Conservation (phyloP, 2,329 filamentous ascomycete species). For the Paecilomyces variotii region DNA sequence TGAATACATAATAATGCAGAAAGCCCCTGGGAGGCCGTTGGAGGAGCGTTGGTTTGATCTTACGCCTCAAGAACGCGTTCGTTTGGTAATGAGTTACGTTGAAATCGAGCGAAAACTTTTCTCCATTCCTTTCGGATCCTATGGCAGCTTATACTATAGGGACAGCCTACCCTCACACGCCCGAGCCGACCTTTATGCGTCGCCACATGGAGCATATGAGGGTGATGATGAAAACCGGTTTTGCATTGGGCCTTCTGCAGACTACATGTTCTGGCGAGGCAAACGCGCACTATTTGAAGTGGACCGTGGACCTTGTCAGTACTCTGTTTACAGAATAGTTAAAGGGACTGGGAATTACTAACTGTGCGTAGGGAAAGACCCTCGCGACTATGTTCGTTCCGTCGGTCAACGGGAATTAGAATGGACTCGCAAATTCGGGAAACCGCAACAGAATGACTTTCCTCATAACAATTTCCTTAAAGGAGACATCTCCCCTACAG, state of each 20-base stretch:
- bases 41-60: constrained; percentile 13
- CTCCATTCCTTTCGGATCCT: constrained; percentile 9
- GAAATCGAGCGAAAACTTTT: constrained; percentile 14
- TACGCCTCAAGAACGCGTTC: constrained; percentile 10
- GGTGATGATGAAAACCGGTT: constrained; percentile 9
- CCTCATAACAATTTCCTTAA: constrained; percentile 5
- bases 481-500: not conserved
- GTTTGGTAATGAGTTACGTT: constrained; percentile 11
- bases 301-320: constrained; percentile 9
- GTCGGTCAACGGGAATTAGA: constrained; percentile 5
- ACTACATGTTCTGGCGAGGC: constrained; percentile 10
- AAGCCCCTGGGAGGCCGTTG: constrained; percentile 11
- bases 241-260: constrained; percentile 13
- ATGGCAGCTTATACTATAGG: constrained; percentile 15
- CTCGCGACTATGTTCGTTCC: constrained; percentile 2
- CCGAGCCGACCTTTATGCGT: constrained; percentile 10
- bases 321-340: not conserved
- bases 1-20: constrained; percentile 19
- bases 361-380: constrained; percentile 4
- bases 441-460: constrained; percentile 3
- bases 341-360: not conserved
- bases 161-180: constrained; percentile 6
- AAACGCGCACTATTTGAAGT: constrained; percentile 4
- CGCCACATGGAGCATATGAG: constrained; percentile 5
- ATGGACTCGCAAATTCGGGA: constrained; percentile 4